Percentiles rank a stretch among this genome's conserved stretches.
Conservation (phyloP, 768 basidiomycete genomes). For the Amanita exitialis region DNA sequence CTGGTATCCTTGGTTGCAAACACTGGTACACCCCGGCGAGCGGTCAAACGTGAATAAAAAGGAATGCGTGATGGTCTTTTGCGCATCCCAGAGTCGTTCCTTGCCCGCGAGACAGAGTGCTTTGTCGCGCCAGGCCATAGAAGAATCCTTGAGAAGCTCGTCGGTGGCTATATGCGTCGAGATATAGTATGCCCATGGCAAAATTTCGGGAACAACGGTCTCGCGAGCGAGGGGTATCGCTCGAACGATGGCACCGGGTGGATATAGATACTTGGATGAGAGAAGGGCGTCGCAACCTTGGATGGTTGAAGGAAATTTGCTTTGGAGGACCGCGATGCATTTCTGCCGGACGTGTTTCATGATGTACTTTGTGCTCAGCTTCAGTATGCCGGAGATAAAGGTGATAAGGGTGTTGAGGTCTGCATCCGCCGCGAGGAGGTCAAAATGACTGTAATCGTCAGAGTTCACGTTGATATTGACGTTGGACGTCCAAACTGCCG, state of each 20-base stretch:
- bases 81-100: conserved; percentile 28
- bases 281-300: conserved; percentile 28
- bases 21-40: conserved; percentile 16
- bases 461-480: not conserved
- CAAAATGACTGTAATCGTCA: conserved; percentile 23
- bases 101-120: conserved; percentile 30
- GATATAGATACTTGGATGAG: conserved; percentile 23
- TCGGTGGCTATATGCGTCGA: conserved; percentile 28
- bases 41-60: conserved; percentile 27
- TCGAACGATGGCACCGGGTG: conserved; percentile 26
- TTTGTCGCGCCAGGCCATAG: conserved; percentile 31
- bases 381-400: conserved; percentile 30
- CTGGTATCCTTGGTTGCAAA: conserved; percentile 16
- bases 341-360: conserved; percentile 26
- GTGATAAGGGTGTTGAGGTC: conserved; percentile 24
- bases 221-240: conserved; percentile 30
- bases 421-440: conserved; percentile 22
- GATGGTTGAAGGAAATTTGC: conserved; percentile 32
- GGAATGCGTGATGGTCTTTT: conserved; percentile 25
- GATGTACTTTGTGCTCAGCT: conserved; percentile 34
- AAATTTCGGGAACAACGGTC: conserved; percentile 28
- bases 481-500: conserved; percentile 3
- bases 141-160: conserved; percentile 22
- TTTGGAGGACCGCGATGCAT: conserved; percentile 27
- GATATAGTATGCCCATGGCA: conserved; percentile 37